Evolutionary conservation across 2,329 filamentous ascomycete species (phyloP).

Genomic region (Torrubiella hemipterigena): DNA sequence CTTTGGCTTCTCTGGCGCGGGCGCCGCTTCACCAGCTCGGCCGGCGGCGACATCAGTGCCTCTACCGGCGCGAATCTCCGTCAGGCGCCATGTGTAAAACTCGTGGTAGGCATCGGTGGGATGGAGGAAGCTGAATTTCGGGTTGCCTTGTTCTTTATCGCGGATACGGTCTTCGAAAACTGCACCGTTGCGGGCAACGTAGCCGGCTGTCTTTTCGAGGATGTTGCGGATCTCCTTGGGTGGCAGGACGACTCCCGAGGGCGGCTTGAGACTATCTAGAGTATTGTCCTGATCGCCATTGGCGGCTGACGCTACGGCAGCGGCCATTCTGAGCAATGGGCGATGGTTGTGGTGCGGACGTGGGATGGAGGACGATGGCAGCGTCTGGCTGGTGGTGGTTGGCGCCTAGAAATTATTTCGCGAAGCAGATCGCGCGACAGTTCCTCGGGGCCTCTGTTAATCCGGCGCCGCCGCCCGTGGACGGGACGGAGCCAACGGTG

Average conservation of each 20-base stretch:
- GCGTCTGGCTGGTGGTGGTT: too few relatives aligned
- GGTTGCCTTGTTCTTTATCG: slow-evolving; percentile 70
- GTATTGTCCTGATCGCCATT: slow-evolving; percentile 40
- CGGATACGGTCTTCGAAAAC: slow-evolving; percentile 75
- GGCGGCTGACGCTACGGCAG: slow-evolving; percentile 21
- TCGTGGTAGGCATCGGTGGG: slow-evolving; percentile 70
- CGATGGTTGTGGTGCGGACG: not conserved
- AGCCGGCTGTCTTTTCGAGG: slow-evolving; percentile 91
- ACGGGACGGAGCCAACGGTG: too few relatives aligned
- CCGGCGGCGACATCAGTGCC: slow-evolving; percentile 71
- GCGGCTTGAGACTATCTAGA: slow-evolving; percentile 63
- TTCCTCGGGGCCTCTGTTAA: too few relatives aligned
- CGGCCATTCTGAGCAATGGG: slow-evolving; percentile 1
- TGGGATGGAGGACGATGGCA: too few relatives aligned
- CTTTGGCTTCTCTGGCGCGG: slow-evolving; percentile 51
- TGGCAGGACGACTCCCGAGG: slow-evolving; percentile 73
- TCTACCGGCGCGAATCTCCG: slow-evolving; percentile 73
- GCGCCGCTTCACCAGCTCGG: slow-evolving; percentile 49
- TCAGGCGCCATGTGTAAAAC: slow-evolving; percentile 84
- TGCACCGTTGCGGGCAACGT: slow-evolving; percentile 58
- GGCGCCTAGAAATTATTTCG: too few relatives aligned
- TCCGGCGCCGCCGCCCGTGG: too few relatives aligned
- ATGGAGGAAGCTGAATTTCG: slow-evolving; percentile 85
- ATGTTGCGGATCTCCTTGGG: slow-evolving; percentile 76
- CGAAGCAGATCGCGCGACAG: too few relatives aligned